Base-by-base conservation (phyloP, 441 rosid species). In the Syzygium malaccense region DNA sequence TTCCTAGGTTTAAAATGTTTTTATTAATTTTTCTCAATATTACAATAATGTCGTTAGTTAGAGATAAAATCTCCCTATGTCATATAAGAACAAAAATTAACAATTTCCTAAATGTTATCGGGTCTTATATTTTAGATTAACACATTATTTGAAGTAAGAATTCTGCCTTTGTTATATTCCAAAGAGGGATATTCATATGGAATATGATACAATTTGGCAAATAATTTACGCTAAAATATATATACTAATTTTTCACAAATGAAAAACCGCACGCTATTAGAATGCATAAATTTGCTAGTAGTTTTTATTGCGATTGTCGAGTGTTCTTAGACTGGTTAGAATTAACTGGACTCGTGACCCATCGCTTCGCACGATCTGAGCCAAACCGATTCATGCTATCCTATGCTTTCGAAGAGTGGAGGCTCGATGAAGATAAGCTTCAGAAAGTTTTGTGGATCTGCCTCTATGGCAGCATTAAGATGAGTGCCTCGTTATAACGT, bases 381-480 rank as follows among this genome's bases (percentile, higher is more conserved):
- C 26, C 48, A 33, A 68, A 9, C 48, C 14, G 15, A 19, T 68
- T 25, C 13, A 68, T 1, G 7, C 10, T 0, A 5, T 0, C 48
- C 4, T 14, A 19, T 33, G 79, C 7, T 92, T 96, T 88, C 98
- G 98, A 84, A 95, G 97, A 90, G 96, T 88, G 30, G 97, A 94
- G 15, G 98, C 98, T 18, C 95, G 97, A 28, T 87, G 98, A 83
- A 94, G 89, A 87, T 96, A 92, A 88, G 99, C 99, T 93, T 95
- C 97, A 45, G 99, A 96, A 80, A 98, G 96, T 15, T 94, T 87
- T 37, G 41, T 68, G 99, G 99, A 93, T 97, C 97, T 53, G 95
- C 96, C 89, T 98, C 97, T 54, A 98, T 97, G 85, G 98, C 99
- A 88, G 99, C 93, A 91, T 97, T 96, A 56, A 95, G 95, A 92